Percentiles rank a stretch among this genome's conserved stretches.
These are phyloP conservation scores for Aphelidium insulamus DNA, from an alignment of 371 early-diverging fungal genomes.

Conservation along the genomic window DNA sequence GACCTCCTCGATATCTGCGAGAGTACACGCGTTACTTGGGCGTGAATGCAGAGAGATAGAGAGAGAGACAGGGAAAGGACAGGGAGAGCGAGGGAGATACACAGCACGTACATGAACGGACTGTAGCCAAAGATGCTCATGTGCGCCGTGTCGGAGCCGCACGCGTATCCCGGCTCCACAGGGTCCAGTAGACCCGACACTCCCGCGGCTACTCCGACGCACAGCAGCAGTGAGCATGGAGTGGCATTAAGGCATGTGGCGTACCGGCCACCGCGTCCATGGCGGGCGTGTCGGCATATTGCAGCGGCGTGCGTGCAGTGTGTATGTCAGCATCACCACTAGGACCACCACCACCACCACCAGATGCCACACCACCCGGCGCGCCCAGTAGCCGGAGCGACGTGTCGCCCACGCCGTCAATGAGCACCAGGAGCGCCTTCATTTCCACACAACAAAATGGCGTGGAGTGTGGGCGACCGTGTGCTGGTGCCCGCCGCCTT, in stretches of 20 bases:
- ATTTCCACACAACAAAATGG: conserved; percentile 3
- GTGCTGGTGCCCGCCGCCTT: conserved; percentile 42
- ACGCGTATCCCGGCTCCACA: conserved; percentile 26
- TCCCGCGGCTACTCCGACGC: conserved; percentile 5
- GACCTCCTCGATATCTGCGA: conserved; percentile 19
- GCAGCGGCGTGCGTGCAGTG: conserved; percentile 21
- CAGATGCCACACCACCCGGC: too few relatives aligned
- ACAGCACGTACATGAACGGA: conserved; percentile 10
- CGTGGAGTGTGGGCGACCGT: conserved; percentile 35
- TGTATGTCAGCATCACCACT: too few relatives aligned
- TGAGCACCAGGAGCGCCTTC: conserved; percentile 17
- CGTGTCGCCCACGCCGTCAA: conserved; percentile 25
- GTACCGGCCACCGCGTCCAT: conserved; percentile 18
- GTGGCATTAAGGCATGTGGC: neutral
- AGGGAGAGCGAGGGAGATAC: conserved; percentile 4
- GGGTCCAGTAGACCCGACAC: conserved; percentile 22
- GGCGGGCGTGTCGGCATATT: conserved; percentile 14
- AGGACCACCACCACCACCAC: too few relatives aligned
- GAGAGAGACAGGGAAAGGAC: neutral
- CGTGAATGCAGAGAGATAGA: too few relatives aligned
- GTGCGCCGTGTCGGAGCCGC: conserved; percentile 29
- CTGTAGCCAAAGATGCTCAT: conserved; percentile 11
- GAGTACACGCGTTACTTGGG: too few relatives aligned
- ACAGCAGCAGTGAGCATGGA: neutral
- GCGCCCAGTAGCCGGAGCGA: conserved; percentile 8